Evolutionary conservation across 306 rosid species (phyloP).

Genomic region (Inga oerstediana): DNA sequence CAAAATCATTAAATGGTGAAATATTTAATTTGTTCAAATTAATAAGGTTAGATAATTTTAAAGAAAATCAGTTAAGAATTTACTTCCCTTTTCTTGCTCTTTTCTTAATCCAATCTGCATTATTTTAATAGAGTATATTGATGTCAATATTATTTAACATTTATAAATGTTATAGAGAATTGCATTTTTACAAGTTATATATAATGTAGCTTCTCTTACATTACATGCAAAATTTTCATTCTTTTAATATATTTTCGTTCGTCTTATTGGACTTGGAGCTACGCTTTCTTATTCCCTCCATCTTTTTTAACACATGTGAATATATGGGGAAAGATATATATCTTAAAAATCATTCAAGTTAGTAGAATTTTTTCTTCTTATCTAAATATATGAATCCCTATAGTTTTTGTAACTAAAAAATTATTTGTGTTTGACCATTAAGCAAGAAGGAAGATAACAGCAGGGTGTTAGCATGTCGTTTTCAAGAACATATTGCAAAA

Average conservation of each 20-base stretch:
- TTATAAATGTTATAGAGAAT: not conserved
- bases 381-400: not conserved
- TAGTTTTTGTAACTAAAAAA: not conserved
- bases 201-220: not conserved
- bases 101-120: not conserved
- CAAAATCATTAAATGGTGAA: not conserved
- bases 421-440: not conserved
- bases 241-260: not conserved
- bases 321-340: not conserved
- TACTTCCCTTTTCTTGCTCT: not conserved
- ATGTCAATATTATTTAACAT: not conserved
- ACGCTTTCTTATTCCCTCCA: not conserved
- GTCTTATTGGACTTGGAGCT: not conserved
- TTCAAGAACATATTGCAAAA: not conserved
- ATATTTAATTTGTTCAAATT: not conserved
- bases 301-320: not conserved
- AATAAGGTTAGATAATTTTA: not conserved
- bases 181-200: not conserved
- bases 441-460: not conserved
- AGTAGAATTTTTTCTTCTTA: not conserved
- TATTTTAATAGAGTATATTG: not conserved
- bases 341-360: not conserved
- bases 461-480: not conserved
- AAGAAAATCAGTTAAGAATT: not conserved
- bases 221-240: not conserved